Conservation (phyloP, 2,329 filamentous ascomycete species). For the Hypoxylon sp. region DNA sequence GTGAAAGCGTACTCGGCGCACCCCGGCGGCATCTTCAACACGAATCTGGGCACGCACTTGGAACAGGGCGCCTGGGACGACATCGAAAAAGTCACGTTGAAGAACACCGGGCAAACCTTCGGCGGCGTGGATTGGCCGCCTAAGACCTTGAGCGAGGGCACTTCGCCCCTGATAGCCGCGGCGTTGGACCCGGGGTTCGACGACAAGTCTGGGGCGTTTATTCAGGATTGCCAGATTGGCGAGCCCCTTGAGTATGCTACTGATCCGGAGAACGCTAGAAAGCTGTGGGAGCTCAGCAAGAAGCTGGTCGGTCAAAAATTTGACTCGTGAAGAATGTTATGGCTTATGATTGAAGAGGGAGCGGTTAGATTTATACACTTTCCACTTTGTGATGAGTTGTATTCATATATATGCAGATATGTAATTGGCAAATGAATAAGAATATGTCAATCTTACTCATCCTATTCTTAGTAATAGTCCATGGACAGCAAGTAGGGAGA, state of each 20-base stretch:
- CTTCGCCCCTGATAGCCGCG: slow-evolving; percentile 32
- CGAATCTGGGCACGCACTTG: slow-evolving; percentile 19
- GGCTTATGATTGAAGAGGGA: neutral
- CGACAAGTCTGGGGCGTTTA: slow-evolving; percentile 49
- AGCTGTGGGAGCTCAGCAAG: slow-evolving; percentile 57
- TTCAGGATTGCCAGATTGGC: slow-evolving; percentile 53
- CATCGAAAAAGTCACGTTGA: neutral
- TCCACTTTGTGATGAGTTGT: neutral
- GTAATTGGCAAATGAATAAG: neutral
- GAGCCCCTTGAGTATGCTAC: slow-evolving; percentile 47
- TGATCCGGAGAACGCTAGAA: slow-evolving; percentile 51
- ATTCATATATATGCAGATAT: neutral
- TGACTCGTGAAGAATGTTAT: slow-evolving; percentile 19
- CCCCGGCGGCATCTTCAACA: slow-evolving; percentile 18
- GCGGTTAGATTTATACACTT: neutral
- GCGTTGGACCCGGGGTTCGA: slow-evolving; percentile 41
- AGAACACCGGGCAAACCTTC: slow-evolving; percentile 25
- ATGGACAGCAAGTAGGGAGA: neutral
- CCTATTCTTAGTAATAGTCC: neutral
- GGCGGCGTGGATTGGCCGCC: neutral
- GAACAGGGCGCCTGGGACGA: neutral
- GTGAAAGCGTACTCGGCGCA: slow-evolving; percentile 16
- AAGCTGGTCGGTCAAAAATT: slow-evolving; percentile 56
- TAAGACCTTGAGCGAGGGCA: slow-evolving; percentile 26
- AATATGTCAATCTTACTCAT: neutral